Percentiles rank a stretch among this genome's conserved stretches.
Conservation (phyloP, 371 early-diverging fungal species). For the Syncephalastrum racemosum region DNA sequence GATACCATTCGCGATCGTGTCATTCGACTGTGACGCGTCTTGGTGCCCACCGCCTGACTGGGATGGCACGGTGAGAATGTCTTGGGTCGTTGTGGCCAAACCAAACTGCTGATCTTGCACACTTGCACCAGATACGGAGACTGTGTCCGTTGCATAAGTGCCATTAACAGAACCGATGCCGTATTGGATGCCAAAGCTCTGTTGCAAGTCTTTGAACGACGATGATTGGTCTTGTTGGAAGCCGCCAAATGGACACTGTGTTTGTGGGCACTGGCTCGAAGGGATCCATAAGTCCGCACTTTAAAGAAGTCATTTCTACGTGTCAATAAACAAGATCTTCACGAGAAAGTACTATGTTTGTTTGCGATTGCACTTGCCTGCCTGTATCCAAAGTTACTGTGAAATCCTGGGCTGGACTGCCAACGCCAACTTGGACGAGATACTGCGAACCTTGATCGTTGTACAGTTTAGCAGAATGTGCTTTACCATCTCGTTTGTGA, state of each 20-base stretch:
- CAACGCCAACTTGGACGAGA: slow-evolving; percentile 21
- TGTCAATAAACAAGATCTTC: slow-evolving; percentile 5
- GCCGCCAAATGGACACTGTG: slow-evolving; percentile 25
- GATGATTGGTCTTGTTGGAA: slow-evolving; percentile 23
- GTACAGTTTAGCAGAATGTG: slow-evolving; percentile 5
- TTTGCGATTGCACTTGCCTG: slow-evolving; percentile 12
- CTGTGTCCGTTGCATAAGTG: slow-evolving; percentile 28
- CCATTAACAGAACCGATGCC: slow-evolving; percentile 35
- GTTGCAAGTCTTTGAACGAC: slow-evolving; percentile 15
- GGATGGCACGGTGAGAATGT: slow-evolving; percentile 33
- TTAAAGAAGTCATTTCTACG: background rate
- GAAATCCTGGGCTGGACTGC: slow-evolving; percentile 21
- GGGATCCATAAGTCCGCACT: slow-evolving; percentile 38
- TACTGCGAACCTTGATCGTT: slow-evolving; percentile 28
- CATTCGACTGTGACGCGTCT: slow-evolving; percentile 3
- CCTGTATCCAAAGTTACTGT: slow-evolving; percentile 27
- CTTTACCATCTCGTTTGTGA: no score
- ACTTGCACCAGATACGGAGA: slow-evolving; percentile 31
- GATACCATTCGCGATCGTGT: slow-evolving; percentile 44
- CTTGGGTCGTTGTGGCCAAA: slow-evolving; percentile 29
- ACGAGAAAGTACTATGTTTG: background rate
- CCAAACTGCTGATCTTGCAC: slow-evolving; percentile 46
- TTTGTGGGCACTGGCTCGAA: slow-evolving; percentile 17
- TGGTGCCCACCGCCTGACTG: slow-evolving; percentile 12
- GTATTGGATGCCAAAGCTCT: slow-evolving; percentile 25